Conservation (phyloP, 768 basidiomycete species). For the Tephrocybe sp. region DNA sequence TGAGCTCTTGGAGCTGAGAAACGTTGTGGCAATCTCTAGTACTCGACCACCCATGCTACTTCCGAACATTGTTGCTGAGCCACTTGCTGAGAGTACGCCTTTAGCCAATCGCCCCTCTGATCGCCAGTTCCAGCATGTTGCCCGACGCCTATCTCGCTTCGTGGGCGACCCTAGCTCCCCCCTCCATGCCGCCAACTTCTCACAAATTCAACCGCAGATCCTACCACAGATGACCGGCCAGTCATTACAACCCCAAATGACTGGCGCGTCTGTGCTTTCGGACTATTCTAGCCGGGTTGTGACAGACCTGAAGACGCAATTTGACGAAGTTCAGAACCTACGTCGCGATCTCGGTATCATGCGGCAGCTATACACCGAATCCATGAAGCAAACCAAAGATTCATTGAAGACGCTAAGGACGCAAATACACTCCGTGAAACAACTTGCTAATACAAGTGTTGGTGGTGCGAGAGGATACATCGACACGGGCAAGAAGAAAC, state of each 20-base stretch:
- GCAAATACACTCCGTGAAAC: constrained; percentile 86
- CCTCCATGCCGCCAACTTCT: constrained; percentile 21
- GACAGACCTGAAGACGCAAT: constrained; percentile 83
- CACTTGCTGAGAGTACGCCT: constrained; percentile 67
- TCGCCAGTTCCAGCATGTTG: constrained; percentile 68
- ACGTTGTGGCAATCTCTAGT: constrained; percentile 47
- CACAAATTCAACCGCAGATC: constrained; percentile 52
- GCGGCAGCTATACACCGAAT: constrained; percentile 93
- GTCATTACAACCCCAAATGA: constrained; percentile 68
- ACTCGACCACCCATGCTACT: constrained; percentile 50
- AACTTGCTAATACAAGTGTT: constrained; percentile 77
- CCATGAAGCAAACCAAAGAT: constrained; percentile 88
- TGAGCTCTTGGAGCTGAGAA: constrained; percentile 87
- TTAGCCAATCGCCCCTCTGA: constrained; percentile 67
- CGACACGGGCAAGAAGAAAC: constrained; percentile 85
- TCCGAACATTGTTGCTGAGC: constrained; percentile 47
- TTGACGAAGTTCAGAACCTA: constrained; percentile 92
- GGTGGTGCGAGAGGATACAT: constrained; percentile 87
- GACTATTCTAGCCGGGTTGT: constrained; percentile 75
- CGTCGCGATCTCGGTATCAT: constrained; percentile 91
- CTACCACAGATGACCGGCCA: constrained; percentile 67
- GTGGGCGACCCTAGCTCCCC: constrained; percentile 43
- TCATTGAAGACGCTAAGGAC: constrained; percentile 72
- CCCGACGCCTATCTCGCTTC: constrained; percentile 71
- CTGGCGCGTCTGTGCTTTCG: constrained; percentile 70